A percentile compares a stretch with the other conserved stretches of the same genome.
Conservation (phyloP, 176 grass and related monocot species). For the Alloteropsis semialata region DNA sequence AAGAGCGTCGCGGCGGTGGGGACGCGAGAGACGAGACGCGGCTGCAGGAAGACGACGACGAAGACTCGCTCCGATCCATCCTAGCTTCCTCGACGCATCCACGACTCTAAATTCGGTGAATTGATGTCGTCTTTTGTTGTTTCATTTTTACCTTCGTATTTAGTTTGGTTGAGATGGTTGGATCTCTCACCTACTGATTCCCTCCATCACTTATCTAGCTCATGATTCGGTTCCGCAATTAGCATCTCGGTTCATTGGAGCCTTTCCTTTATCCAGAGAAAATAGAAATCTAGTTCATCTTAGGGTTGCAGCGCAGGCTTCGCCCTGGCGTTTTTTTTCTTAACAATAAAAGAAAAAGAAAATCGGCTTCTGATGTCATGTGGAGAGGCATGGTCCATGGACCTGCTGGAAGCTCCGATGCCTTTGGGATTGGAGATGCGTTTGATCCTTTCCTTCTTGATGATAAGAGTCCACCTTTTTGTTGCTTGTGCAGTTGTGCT, state of each 20-base stretch:
- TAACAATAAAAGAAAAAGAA: neutral
- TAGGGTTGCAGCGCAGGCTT: neutral
- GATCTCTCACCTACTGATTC: neutral
- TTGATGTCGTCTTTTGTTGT: neutral
- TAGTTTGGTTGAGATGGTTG: neutral
- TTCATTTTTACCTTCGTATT: neutral
- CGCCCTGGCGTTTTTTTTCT: neutral
- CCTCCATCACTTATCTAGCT: neutral
- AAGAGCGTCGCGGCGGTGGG: neutral
- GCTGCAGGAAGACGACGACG: neutral
- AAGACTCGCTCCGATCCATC: neutral
- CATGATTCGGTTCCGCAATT: neutral
- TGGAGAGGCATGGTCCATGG: neutral
- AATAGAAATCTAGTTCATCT: neutral
- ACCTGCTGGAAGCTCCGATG: neutral
- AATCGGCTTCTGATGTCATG: neutral
- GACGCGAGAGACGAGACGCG: neutral
- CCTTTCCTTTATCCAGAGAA: neutral
- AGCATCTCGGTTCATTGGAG: neutral
- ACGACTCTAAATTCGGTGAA: neutral
- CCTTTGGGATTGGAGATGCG: neutral
- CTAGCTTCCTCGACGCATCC: neutral
- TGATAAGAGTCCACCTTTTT: neutral
- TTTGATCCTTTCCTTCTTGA: neutral
- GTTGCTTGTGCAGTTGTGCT: constrained; percentile 11